A percentile compares a stretch with the other conserved stretches of the same genome.
Conservation (phyloP, 495 filamentous ascomycete species). For the Melanomma pulvis-pyrius region DNA sequence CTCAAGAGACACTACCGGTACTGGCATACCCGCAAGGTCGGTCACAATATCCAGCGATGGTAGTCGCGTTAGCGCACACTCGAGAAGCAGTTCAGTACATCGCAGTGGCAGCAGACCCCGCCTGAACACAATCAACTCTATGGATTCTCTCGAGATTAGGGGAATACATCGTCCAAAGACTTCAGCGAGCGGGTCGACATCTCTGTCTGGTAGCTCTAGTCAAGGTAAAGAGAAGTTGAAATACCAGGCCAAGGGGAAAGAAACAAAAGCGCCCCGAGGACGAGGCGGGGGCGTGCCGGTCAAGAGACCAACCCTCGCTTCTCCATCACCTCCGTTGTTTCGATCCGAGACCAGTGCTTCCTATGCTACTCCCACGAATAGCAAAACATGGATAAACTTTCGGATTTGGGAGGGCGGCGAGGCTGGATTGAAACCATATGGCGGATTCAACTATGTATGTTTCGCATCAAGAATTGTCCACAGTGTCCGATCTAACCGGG, state of each 20-base stretch:
- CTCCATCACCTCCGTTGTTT: constrained; percentile 18
- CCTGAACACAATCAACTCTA: constrained; percentile 19
- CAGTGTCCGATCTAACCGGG: neutral
- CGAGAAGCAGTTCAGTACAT: constrained; percentile 26
- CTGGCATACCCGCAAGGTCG: constrained; percentile 14
- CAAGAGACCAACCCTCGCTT: constrained; percentile 15
- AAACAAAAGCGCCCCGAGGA: constrained; percentile 37
- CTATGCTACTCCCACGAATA: neutral
- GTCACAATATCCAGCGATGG: constrained; percentile 30
- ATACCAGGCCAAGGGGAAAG: constrained; percentile 36
- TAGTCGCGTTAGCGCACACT: constrained; percentile 17
- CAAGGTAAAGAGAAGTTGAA: constrained; percentile 31
- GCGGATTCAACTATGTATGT: constrained; percentile 37
- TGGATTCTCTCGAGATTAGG: constrained; percentile 16
- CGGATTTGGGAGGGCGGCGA: constrained; percentile 38
- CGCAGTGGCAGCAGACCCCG: constrained; percentile 11
- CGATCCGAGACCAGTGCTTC: constrained; percentile 20
- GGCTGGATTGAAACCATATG: constrained; percentile 28
- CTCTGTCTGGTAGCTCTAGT: constrained; percentile 22
- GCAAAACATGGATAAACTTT: constrained; percentile 37
- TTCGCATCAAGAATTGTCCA: neutral
- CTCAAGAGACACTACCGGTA: neutral
- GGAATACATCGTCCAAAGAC: constrained; percentile 14
- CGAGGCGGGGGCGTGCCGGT: constrained; percentile 38
- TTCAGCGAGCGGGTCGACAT: constrained; percentile 17